These are phyloP conservation scores for Raphanus hybrid DNA, from an alignment of 441 rosid genomes.

Conservation along the genomic window DNA sequence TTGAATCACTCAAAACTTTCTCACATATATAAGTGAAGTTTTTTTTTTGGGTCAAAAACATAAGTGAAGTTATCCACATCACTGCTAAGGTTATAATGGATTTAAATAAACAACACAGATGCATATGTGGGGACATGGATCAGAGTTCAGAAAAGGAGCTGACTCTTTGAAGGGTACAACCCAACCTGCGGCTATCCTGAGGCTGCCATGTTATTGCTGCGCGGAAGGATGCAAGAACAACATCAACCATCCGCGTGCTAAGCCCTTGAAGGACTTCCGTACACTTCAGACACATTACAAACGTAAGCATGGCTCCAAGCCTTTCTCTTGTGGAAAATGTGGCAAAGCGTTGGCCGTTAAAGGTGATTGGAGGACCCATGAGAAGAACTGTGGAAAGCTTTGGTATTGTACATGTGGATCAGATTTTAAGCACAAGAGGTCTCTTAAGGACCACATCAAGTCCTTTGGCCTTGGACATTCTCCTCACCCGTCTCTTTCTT, in stretches of 20 bases:
- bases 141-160: conserved; percentile 93
- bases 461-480: conserved; percentile 86
- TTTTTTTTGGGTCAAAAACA: not conserved
- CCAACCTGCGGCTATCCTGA: conserved; percentile 87
- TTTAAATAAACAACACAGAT: conserved; percentile 68
- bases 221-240: conserved; percentile 92
- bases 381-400: conserved; percentile 96
- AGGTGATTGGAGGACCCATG: conserved; percentile 99
- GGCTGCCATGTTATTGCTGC: conserved; percentile 95
- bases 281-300: conserved; percentile 99
- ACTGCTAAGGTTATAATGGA: conserved; percentile 53
- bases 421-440: conserved; percentile 95
- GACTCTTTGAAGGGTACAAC: conserved; percentile 90
- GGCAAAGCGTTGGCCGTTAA: conserved; percentile 91
- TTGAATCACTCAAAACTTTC: not conserved
- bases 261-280: conserved; percentile 89
- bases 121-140: conserved; percentile 99
- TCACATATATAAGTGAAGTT: not conserved
- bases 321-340: conserved; percentile 89
- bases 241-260: conserved; percentile 89
- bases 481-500: conserved; percentile 76
- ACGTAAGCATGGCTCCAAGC: conserved; percentile 94
- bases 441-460: conserved; percentile 89
- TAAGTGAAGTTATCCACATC: conserved; percentile 42
- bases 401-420: conserved; percentile 98